Evolutionary conservation across 1,284 basidiomycete genomes (phyloP).

Genomic region (Cutaneotrichosporon arboriforme): DNA sequence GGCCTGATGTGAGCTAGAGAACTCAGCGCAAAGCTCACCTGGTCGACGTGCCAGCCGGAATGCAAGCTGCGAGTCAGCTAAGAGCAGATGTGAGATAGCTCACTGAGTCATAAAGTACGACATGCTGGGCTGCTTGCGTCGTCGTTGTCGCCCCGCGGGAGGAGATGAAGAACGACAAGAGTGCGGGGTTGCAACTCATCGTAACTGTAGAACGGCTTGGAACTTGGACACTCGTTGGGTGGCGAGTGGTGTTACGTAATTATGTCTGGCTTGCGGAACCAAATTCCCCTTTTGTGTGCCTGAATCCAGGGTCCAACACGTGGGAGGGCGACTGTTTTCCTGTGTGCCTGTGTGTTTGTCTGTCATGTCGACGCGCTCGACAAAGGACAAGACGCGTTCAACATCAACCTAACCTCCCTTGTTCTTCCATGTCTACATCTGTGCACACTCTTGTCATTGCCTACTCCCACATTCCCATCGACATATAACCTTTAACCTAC

Average conservation of each 20-base stretch:
- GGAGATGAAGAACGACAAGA: neutral
- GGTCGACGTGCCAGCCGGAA: constrained; percentile 95
- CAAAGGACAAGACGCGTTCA: too few relatives aligned
- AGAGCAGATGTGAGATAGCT: constrained; percentile 10
- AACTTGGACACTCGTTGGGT: too few relatives aligned
- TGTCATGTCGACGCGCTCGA: too few relatives aligned
- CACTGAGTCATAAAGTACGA: constrained; percentile 52
- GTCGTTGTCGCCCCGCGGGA: neutral
- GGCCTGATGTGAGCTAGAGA: constrained; percentile 54
- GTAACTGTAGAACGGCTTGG: too few relatives aligned
- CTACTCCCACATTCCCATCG: neutral
- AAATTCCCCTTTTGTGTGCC: too few relatives aligned
- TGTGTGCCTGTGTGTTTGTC: neutral
- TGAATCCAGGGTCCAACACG: too few relatives aligned
- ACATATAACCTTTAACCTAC: neutral
- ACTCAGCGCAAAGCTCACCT: constrained; percentile 20
- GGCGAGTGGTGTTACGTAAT: neutral
- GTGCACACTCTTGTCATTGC: too few relatives aligned
- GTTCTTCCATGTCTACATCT: too few relatives aligned
- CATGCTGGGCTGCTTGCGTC: constrained; percentile 25
- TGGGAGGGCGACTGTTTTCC: neutral
- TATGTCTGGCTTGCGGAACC: neutral
- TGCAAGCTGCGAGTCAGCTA: constrained; percentile 55
- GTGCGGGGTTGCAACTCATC: neutral
- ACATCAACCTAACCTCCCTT: too few relatives aligned